Conservation (phyloP, 768 basidiomycete species). For the Filobasidium floriforme region DNA sequence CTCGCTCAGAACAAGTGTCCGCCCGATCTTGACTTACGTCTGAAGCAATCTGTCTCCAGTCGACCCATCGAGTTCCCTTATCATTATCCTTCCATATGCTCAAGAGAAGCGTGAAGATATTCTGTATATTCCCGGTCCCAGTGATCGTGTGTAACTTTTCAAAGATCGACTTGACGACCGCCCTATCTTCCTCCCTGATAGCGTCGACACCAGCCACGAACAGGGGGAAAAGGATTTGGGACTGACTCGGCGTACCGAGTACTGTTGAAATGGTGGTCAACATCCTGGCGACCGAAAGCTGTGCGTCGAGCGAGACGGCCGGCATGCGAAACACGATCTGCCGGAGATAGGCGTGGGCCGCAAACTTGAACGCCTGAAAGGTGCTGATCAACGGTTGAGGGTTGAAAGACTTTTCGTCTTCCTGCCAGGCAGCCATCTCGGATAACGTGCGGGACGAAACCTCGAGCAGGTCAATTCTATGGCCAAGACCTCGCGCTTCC, state of each 20-base stretch:
- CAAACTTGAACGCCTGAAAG: slow-evolving; percentile 16
- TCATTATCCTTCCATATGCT: slow-evolving; percentile 14
- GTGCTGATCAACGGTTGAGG: slow-evolving; percentile 14
- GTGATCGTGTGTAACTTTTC: slow-evolving; percentile 8
- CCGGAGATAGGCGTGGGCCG: slow-evolving; percentile 13
- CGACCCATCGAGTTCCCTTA: slow-evolving; percentile 13
- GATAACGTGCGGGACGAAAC: not conserved
- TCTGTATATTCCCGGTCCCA: slow-evolving; percentile 14
- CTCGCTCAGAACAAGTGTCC: no score
- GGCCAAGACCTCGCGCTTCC: not conserved
- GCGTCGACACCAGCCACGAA: slow-evolving; percentile 17
- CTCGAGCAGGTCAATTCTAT: slow-evolving; percentile 17
- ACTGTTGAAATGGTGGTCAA: slow-evolving; percentile 11
- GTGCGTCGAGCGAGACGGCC: slow-evolving; percentile 10
- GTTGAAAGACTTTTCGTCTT: slow-evolving; percentile 11
- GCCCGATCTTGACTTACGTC: slow-evolving; percentile 1
- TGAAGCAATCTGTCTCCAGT: slow-evolving; percentile 17
- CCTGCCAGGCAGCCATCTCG: not conserved
- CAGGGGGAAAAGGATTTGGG: slow-evolving; percentile 17
- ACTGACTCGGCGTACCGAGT: slow-evolving; percentile 12
- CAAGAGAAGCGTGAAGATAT: slow-evolving; percentile 7
- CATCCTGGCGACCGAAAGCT: slow-evolving; percentile 14
- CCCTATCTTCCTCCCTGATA: slow-evolving; percentile 4
- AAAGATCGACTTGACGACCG: slow-evolving; percentile 9
- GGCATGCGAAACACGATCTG: slow-evolving; percentile 11